These are phyloP conservation scores for Thraustotheca clavata DNA, from an alignment of 352 stramenopile genomes.

Conservation along the genomic window DNA sequence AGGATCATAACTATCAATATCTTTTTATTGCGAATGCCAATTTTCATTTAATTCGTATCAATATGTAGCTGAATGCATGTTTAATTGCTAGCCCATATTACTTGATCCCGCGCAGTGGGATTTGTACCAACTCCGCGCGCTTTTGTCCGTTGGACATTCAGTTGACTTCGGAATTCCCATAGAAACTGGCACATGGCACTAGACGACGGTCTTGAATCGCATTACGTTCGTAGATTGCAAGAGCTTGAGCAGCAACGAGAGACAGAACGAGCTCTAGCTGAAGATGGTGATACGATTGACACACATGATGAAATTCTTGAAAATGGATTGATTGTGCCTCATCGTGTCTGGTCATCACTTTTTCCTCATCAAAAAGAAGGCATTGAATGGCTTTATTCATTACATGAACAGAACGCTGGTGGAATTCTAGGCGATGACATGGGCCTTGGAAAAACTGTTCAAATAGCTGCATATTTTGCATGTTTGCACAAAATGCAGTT, in stretches of 20 bases:
- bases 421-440: constrained; percentile 96
- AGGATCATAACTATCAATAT: too few species aligned
- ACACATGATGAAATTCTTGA: constrained; percentile 14
- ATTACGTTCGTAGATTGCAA: constrained; percentile 12
- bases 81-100: too few species aligned
- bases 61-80: too few species aligned
- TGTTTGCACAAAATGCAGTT: constrained; percentile 6
- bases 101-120: too few species aligned
- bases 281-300: neutral
- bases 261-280: constrained; percentile 1
- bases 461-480: constrained; percentile 36
- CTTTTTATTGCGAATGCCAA: too few species aligned
- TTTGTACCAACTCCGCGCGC: too few species aligned
- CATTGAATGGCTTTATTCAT: constrained; percentile 94
- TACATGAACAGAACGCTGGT: constrained; percentile 94
- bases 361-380: constrained; percentile 93
- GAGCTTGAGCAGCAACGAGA: constrained; percentile 7
- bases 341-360: constrained; percentile 68
- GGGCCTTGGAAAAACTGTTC: constrained; percentile 96
- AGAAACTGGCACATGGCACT: too few species aligned
- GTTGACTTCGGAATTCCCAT: neutral
- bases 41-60: too few species aligned
- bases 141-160: neutral
- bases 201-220: constrained; percentile 7
- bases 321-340: constrained; percentile 47